phyloP scores from a whole-genome alignment of 345 rosid species.

The Cochlearia excelsa region DNA sequence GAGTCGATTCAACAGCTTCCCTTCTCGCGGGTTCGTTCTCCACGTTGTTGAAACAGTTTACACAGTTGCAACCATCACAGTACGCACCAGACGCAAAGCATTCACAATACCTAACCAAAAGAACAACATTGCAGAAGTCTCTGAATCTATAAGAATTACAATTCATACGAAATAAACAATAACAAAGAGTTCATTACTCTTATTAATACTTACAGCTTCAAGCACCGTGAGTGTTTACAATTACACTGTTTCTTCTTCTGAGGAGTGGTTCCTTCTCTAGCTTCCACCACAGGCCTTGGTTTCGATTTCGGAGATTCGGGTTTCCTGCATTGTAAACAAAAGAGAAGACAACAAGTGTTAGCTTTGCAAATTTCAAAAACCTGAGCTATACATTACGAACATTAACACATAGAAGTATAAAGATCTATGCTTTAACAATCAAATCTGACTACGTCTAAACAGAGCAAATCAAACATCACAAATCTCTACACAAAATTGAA shows the following conservation, averaged over 20 bases:
- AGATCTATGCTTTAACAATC: slow-evolving; percentile 10
- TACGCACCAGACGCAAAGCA: slow-evolving; percentile 95
- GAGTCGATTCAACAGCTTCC: slow-evolving; percentile 84
- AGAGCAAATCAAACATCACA: slow-evolving; percentile 14
- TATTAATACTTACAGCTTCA: slow-evolving; percentile 74
- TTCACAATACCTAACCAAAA: slow-evolving; percentile 78
- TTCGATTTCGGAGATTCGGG: slow-evolving; percentile 82
- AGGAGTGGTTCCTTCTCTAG: slow-evolving; percentile 74
- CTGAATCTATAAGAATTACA: background rate
- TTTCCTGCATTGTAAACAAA: slow-evolving; percentile 42
- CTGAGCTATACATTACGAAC: background rate
- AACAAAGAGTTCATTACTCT: background rate
- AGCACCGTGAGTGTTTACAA: slow-evolving; percentile 95
- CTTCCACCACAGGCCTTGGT: slow-evolving; percentile 58
- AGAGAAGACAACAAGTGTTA: slow-evolving; percentile 5
- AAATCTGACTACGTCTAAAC: slow-evolving; percentile 1
- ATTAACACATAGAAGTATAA: background rate
- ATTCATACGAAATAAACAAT: background rate
- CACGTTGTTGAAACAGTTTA: slow-evolving; percentile 85
- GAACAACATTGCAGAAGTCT: slow-evolving; percentile 9
- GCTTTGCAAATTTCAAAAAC: background rate
- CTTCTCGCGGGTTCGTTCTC: slow-evolving; percentile 82
- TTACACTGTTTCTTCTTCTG: slow-evolving; percentile 95
- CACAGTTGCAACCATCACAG: slow-evolving; percentile 98
- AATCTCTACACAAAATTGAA: background rate